A percentile compares a stretch with the other conserved stretches of the same genome.
phyloP scores from a whole-genome alignment of 257 asterid genomes.

The Rhazya stricta region DNA sequence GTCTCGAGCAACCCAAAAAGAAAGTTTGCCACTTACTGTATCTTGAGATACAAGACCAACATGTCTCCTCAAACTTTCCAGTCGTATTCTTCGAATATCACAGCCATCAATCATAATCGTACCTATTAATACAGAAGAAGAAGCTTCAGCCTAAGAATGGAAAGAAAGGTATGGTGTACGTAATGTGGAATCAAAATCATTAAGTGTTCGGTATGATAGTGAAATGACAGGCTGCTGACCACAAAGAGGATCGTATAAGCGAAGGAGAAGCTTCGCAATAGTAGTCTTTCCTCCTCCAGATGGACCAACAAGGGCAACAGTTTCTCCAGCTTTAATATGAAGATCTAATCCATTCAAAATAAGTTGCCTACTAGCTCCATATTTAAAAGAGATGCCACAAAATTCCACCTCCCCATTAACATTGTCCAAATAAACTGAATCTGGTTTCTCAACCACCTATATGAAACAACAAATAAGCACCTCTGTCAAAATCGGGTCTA shows the following conservation, averaged over 20 bases:
- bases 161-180: slow-evolving; percentile 9
- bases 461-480: background rate
- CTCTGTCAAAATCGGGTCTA: background rate
- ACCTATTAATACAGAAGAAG: slow-evolving; percentile 40
- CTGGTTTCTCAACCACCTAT: slow-evolving; percentile 64
- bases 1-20: background rate
- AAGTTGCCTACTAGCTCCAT: slow-evolving; percentile 46
- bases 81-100: slow-evolving; percentile 47
- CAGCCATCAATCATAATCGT: slow-evolving; percentile 59
- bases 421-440: slow-evolving; percentile 52
- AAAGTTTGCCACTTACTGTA: slow-evolving; percentile 38
- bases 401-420: slow-evolving; percentile 64
- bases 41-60: slow-evolving; percentile 89
- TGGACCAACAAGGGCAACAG: slow-evolving; percentile 91
- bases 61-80: slow-evolving; percentile 74
- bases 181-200: background rate
- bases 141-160: slow-evolving; percentile 15
- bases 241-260: slow-evolving; percentile 69
- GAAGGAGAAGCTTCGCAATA: slow-evolving; percentile 87
- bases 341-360: slow-evolving; percentile 55
- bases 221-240: slow-evolving; percentile 36
- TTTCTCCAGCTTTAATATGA: slow-evolving; percentile 76
- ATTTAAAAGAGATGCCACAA: slow-evolving; percentile 60
- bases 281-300: slow-evolving; percentile 98
- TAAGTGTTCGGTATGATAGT: background rate